Evolutionary conservation across 2,329 filamentous ascomycete genomes (phyloP).

Genomic region (Stagonosporopsis chrysanthemi): DNA sequence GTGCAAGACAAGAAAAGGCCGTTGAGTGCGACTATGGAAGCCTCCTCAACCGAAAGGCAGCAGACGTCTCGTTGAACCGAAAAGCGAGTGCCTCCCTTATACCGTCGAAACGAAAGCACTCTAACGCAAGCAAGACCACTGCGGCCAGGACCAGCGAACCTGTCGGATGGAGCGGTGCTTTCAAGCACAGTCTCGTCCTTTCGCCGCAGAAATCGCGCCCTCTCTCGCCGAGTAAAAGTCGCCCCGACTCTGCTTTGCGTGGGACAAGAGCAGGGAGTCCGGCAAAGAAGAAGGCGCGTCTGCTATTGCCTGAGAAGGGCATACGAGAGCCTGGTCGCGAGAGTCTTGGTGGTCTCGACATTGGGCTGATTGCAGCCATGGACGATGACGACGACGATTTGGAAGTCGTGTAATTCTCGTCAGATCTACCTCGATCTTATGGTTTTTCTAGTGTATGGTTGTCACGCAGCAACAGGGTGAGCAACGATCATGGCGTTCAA

Average conservation of each 20-base stretch:
- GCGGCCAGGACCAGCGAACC: constrained; percentile 44
- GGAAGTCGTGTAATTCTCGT: constrained; percentile 55
- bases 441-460: constrained; percentile 9
- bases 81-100: constrained; percentile 36
- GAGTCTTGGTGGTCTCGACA: constrained; percentile 49
- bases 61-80: constrained; percentile 48
- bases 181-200: constrained; percentile 50
- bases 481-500: constrained; percentile 29
- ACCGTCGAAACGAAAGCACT: constrained; percentile 53
- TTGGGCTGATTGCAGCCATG: constrained; percentile 47
- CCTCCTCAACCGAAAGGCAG: constrained; percentile 54
- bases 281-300: constrained; percentile 58
- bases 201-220: constrained; percentile 44
- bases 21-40: constrained; percentile 48
- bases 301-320: constrained; percentile 57
- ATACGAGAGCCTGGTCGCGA: constrained; percentile 59
- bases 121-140: constrained; percentile 40
- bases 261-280: constrained; percentile 47
- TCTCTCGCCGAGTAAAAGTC: constrained; percentile 14
- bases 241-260: constrained; percentile 31
- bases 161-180: constrained; percentile 59
- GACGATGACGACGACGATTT: constrained; percentile 57
- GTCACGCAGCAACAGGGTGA: constrained; percentile 5
- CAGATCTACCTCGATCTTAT: constrained; percentile 18
- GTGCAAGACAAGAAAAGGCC: constrained; percentile 26